Conservation (phyloP, 75 land plant species). For the Pseudotsuga menziesii region DNA sequence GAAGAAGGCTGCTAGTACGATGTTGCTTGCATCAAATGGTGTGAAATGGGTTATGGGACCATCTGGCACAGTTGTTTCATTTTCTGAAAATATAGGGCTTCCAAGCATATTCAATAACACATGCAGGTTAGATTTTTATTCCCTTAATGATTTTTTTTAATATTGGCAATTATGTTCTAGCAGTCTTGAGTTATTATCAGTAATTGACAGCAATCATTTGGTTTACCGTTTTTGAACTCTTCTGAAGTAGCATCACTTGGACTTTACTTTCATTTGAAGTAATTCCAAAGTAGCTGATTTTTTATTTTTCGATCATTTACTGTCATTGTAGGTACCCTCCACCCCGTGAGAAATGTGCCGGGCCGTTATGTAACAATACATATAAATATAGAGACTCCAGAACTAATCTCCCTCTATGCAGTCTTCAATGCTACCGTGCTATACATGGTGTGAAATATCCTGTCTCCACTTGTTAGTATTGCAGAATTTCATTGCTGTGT, state of each 20-base stretch:
- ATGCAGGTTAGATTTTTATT: slow-evolving; percentile 55
- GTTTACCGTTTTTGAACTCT: too few relatives aligned
- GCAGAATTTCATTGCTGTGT: too few relatives aligned
- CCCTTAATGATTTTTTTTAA: background rate
- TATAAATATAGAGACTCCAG: slow-evolving; percentile 50
- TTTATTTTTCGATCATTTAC: background rate
- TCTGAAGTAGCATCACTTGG: too few relatives aligned
- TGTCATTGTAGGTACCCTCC: slow-evolving; percentile 35
- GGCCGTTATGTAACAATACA: slow-evolving; percentile 35
- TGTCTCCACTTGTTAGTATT: too few relatives aligned
- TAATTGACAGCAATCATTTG: background rate
- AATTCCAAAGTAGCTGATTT: background rate
- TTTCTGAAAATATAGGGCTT: slow-evolving; percentile 60
- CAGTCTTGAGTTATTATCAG: background rate
- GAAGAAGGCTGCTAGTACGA: slow-evolving; percentile 69
- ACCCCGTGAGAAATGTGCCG: slow-evolving; percentile 48
- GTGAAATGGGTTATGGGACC: slow-evolving; percentile 81
- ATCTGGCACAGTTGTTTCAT: slow-evolving; percentile 72
- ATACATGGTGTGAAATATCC: slow-evolving; percentile 15
- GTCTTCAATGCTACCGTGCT: slow-evolving; percentile 49
- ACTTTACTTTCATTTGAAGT: background rate
- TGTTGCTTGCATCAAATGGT: slow-evolving; percentile 44
- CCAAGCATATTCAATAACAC: slow-evolving; percentile 71
- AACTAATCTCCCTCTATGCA: slow-evolving; percentile 46
- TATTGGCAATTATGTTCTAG: background rate